Evolutionary conservation across 768 basidiomycete species (phyloP).

Genomic region (Phylloporus arenicola): DNA sequence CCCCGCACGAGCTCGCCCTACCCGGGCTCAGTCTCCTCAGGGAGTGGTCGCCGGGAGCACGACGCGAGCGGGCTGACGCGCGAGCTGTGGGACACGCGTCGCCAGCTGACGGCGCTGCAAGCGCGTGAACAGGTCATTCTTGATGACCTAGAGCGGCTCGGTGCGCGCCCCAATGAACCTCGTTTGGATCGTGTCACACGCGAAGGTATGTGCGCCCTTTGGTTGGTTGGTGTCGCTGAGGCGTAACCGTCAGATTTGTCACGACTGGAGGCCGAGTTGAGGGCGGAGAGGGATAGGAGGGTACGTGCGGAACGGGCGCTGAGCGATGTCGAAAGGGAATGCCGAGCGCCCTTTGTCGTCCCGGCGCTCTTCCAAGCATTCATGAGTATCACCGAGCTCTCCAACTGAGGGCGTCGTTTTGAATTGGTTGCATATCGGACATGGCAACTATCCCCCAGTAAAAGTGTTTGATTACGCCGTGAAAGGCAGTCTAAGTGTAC

Average conservation of each 20-base stretch:
- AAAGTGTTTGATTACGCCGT: neutral
- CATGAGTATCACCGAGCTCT: constrained; percentile 42
- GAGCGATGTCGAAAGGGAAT: constrained; percentile 46
- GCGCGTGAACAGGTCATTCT: constrained; percentile 22
- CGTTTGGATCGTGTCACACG: constrained; percentile 1
- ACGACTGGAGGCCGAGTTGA: constrained; percentile 33
- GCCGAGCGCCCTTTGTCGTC: constrained; percentile 49
- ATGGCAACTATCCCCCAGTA: neutral
- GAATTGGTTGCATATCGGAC: neutral
- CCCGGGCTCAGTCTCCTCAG: neutral
- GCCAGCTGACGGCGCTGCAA: constrained; percentile 18
- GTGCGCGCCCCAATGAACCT: neutral
- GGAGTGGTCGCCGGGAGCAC: neutral
- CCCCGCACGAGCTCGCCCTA: neutral
- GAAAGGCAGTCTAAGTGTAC: constrained; percentile 6
- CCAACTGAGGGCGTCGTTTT: constrained; percentile 16
- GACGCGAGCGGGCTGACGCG: constrained; percentile 14
- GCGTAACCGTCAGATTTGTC: constrained; percentile 8
- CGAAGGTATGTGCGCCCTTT: constrained; percentile 12
- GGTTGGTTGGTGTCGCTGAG: too few species aligned
- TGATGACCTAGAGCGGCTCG: constrained; percentile 17
- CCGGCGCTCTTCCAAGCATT: constrained; percentile 54
- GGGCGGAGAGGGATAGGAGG: constrained; percentile 33
- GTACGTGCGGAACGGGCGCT: constrained; percentile 42
- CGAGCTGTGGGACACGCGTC: constrained; percentile 28